Evolutionary conservation across 768 basidiomycete genomes (phyloP), one percentile per base, ranked within the genome.

Genomic region (Kwoniella shandongensis): DNA sequence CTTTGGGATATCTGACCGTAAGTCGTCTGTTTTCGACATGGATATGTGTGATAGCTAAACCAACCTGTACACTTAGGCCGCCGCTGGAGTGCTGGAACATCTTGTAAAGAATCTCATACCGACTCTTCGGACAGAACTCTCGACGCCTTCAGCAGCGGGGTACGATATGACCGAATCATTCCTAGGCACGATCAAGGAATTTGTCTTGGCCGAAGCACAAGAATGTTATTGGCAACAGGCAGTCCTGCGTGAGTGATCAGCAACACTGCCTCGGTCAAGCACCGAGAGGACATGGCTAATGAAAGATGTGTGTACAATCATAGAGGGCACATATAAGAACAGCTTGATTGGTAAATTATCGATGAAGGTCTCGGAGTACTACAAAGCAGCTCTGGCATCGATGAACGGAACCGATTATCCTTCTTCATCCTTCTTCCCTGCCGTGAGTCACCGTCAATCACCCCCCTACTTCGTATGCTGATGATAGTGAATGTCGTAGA

Each of bases 171-270:
- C 86, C 0, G 76, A 78, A 23, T 69, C 82, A 0, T 86, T 87
- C 64, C 67, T 89, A 22, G 80, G 79, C 44, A 81, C 84, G 25
- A 70, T 96, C 40, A 84, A 89, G 69, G 83, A 77, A 62, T 81
- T 97, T 53, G 87, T 91, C 84, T 81, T 93, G 4, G 91, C 91
- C 0, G 91, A 97, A 76, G 93, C 92, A 1, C 94, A 98, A 65
- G 96, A 99, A 78, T 94, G 90, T 71, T 90, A 86, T 39, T 98
- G 93, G 93, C 92, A 94, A 72, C 83, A 87, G 63, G 92, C 92
- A 15, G 86, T 87, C 70, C 77, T 89, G 57, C 88, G 91, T 90
- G 66, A 66, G 72, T 66, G 2, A 10, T 26, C 36, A 6, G 11
- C n/a, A 30, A 12, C 10, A 20, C 11, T 51, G n/a, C 11, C 17